Evolutionary conservation across 2,329 filamentous ascomycete species (phyloP).

Genomic region (Cladosporium oxysporum): DNA sequence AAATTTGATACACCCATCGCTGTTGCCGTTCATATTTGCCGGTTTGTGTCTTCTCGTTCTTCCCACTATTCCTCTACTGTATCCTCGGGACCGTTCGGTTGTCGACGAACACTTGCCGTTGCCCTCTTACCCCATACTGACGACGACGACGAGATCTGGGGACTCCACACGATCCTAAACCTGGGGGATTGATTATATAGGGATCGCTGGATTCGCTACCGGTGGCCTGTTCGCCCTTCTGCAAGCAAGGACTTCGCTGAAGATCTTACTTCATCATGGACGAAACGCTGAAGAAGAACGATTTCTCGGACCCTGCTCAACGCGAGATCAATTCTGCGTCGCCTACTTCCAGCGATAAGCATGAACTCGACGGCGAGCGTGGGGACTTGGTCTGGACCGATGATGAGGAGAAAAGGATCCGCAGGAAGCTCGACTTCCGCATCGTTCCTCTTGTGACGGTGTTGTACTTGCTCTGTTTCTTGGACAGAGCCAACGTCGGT

Average conservation of each 20-base stretch:
- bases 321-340: conserved; percentile 17
- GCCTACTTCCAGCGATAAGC: conserved; percentile 16
- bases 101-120: conserved; percentile 2
- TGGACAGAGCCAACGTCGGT: conserved; percentile 49
- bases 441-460: conserved; percentile 62
- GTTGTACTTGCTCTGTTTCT: conserved; percentile 60
- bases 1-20: conserved; percentile 10
- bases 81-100: conserved; percentile 18
- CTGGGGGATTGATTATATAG: conserved; percentile 16
- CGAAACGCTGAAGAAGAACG: conserved; percentile 9
- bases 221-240: conserved; percentile 1
- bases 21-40: conserved; percentile 18
- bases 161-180: conserved; percentile 12
- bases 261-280: conserved; percentile 10
- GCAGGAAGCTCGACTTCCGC: conserved; percentile 57
- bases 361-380: conserved; percentile 3
- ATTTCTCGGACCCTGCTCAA: conserved; percentile 5
- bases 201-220: conserved; percentile 10
- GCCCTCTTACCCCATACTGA: conserved; percentile 17
- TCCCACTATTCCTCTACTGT: background rate
- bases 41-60: conserved; percentile 5
- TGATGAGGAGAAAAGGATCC: conserved; percentile 45
- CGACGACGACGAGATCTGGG: conserved; percentile 13
- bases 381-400: conserved; percentile 21
- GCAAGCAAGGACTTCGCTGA: background rate